Evolutionary conservation across 139 green algal species (phyloP).

Genomic region (Monoraphidium neglectum): DNA sequence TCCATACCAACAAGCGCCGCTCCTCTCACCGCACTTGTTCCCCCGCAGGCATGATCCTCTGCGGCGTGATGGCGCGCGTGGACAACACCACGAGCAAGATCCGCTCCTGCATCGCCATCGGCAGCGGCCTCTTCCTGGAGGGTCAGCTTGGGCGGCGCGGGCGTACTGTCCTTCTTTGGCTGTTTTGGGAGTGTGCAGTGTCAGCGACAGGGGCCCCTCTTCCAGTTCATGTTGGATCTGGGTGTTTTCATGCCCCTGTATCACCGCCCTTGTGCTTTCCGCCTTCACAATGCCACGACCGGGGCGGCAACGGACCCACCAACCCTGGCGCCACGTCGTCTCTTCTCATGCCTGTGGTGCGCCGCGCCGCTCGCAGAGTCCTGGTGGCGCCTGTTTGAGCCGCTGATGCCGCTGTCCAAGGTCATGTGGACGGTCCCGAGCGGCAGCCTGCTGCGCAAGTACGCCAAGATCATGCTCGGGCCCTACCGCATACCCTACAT

Average conservation of each 20-base stretch:
- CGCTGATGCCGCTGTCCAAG: neutral
- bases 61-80: conserved; percentile 35
- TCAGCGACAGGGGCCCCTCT: no score
- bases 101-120: conserved; percentile 30
- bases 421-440: conserved; percentile 11
- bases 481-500: conserved; percentile 19
- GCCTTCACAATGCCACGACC: no score
- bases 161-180: neutral
- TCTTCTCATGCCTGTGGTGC: neutral
- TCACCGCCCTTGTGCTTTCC: no score
- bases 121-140: conserved; percentile 41
- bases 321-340: no score
- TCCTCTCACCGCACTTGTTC: no score
- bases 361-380: conserved; percentile 4
- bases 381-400: conserved; percentile 30
- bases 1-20: no score
- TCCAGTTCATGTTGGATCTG: no score
- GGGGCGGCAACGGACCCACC: no score
- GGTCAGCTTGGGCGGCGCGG: neutral
- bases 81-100: conserved; percentile 35
- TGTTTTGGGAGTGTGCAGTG: no score
- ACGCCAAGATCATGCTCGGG: conserved; percentile 28
- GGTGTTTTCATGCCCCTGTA: no score
- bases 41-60: conserved; percentile 52
- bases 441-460: conserved; percentile 18